Evolutionary conservation across 108 stramenopile species (phyloP).

Genomic region (Pinguiococcus pyrenoidosus): DNA sequence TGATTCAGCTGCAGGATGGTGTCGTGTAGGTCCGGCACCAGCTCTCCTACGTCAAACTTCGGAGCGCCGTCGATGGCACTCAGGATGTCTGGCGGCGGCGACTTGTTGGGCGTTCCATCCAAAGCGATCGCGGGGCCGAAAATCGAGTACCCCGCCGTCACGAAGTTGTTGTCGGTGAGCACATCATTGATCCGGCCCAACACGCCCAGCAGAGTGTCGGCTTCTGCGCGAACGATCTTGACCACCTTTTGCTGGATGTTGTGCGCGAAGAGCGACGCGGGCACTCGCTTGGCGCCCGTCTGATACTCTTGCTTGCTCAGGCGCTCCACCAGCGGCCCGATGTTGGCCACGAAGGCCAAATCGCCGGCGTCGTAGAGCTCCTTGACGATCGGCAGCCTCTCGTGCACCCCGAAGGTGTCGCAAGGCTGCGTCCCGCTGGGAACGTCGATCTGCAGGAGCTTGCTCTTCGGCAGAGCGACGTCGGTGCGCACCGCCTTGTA

Average conservation of each 20-base stretch:
- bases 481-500: constrained; percentile 31
- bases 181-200: background rate
- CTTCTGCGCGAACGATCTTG: too few species aligned
- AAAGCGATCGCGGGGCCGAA: too few species aligned
- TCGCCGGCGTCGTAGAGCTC: constrained; percentile 48
- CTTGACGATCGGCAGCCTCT: constrained; percentile 16
- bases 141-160: background rate
- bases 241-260: background rate
- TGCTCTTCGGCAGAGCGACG: too few species aligned
- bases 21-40: too few species aligned
- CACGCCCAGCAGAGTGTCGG: too few species aligned
- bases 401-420: constrained; percentile 34
- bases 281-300: background rate
- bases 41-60: too few species aligned
- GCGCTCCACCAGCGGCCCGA: constrained; percentile 42
- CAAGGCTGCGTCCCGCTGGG: constrained; percentile 28
- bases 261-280: background rate
- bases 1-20: too few species aligned
- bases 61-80: too few species aligned
- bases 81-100: too few species aligned
- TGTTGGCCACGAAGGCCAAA: constrained; percentile 49
- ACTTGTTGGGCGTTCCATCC: too few species aligned
- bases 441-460: constrained; percentile 12
- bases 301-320: constrained; percentile 35
- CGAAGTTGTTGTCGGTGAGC: background rate